A percentile compares a stretch with the other conserved stretches of the same genome.
Evolutionary conservation across 345 rosid genomes (phyloP).

Genomic region (Schrenkiella parvula): DNA sequence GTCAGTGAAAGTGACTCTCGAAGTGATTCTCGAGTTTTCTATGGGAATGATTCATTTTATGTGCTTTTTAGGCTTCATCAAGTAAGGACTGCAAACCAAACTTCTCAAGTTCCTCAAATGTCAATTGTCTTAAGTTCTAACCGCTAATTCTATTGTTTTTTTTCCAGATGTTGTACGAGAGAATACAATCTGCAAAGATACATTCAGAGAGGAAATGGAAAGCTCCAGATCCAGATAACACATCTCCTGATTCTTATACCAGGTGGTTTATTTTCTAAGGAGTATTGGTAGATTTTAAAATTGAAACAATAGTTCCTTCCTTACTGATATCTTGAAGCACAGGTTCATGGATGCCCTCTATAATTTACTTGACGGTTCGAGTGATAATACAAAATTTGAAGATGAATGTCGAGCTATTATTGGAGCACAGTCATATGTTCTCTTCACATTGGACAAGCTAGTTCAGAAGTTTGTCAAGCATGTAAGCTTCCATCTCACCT

Average conservation of each 20-base stretch:
- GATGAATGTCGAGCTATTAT: conserved; percentile 96
- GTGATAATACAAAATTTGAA: conserved; percentile 91
- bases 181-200: conserved; percentile 90
- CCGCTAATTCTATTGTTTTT: conserved; percentile 9
- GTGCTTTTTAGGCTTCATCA: conserved; percentile 97
- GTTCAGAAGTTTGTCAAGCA: conserved; percentile 89
- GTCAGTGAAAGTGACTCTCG: conserved; percentile 46
- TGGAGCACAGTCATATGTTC: conserved; percentile 91
- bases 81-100: conserved; percentile 42
- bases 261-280: conserved; percentile 46
- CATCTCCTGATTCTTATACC: conserved; percentile 72
- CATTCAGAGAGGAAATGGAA: conserved; percentile 94
- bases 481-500: conserved; percentile 42
- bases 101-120: background rate
- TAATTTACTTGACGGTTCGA: conserved; percentile 86
- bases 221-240: conserved; percentile 68
- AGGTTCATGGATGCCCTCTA: conserved; percentile 94
- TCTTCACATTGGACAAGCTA: conserved; percentile 93
- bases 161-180: conserved; percentile 76
- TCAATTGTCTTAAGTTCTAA: background rate
- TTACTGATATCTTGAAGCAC: conserved; percentile 6
- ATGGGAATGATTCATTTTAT: conserved; percentile 94
- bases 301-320: background rate
- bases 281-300: background rate
- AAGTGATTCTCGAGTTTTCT: conserved; percentile 62